These are phyloP conservation scores for Torulaspora maleeae DNA, from an alignment of 805 yeast species.

Conservation along the genomic window DNA sequence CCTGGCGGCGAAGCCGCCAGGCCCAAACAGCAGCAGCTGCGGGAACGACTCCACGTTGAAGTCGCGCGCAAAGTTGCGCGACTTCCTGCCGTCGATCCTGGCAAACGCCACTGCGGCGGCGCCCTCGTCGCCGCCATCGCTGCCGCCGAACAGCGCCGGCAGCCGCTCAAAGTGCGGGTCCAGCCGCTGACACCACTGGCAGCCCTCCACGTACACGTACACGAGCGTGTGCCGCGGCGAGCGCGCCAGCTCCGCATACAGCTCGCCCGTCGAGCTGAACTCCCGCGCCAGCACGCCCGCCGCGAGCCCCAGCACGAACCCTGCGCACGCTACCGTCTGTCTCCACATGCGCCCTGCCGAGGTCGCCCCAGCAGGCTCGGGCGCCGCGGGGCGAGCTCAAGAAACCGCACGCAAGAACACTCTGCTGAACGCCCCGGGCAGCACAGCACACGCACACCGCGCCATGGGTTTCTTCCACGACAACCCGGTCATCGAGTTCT, in stretches of 20 bases:
- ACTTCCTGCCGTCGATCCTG: conserved; percentile 35
- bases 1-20: conserved; percentile 15
- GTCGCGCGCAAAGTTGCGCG: conserved; percentile 36
- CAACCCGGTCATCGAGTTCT: conserved; percentile 28
- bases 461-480: conserved; percentile 29
- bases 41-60: conserved; percentile 47
- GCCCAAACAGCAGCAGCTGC: conserved; percentile 43
- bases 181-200: conserved; percentile 45
- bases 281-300: background rate
- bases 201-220: conserved; percentile 40
- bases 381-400: too few relatives aligned
- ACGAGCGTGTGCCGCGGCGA: conserved; percentile 12
- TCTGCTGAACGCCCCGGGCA: too few relatives aligned
- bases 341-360: too few relatives aligned
- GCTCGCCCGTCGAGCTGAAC: conserved; percentile 3
- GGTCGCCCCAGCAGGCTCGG: background rate
- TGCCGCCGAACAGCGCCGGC: conserved; percentile 40
- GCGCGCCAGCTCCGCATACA: conserved; percentile 4
- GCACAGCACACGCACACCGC: background rate
- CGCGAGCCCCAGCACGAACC: background rate
- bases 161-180: conserved; percentile 45
- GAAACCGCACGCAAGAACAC: background rate
- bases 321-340: background rate
- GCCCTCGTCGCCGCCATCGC: conserved; percentile 27
- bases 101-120: conserved; percentile 33